Conservation (phyloP, 257 asterid genomes). For the Nicotiana benthamiana region DNA sequence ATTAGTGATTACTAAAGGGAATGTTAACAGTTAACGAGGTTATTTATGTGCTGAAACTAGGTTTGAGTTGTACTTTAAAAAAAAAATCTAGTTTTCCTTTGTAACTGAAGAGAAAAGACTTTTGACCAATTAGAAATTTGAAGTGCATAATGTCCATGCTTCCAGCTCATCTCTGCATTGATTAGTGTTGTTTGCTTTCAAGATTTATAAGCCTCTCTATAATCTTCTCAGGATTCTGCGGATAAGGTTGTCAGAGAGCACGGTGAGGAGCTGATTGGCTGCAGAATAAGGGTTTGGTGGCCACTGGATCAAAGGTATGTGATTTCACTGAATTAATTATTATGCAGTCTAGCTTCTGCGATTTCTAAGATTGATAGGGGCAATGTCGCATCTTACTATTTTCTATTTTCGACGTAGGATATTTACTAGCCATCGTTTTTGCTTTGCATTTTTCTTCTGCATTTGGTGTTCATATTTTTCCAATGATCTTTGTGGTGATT, state of each 20-base stretch:
- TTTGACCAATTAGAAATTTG: not conserved
- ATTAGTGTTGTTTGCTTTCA: not conserved
- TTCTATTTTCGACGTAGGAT: no score
- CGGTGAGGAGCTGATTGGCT: slow-evolving; percentile 20
- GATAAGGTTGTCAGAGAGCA: slow-evolving; percentile 6
- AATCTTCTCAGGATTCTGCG: slow-evolving; percentile 10
- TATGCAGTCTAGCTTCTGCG: not conserved
- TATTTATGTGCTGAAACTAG: not conserved
- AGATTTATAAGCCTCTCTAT: not conserved
- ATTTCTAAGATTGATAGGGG: no score
- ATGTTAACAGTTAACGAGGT: not conserved
- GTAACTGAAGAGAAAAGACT: not conserved
- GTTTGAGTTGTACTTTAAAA: not conserved
- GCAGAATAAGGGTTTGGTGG: slow-evolving; percentile 35
- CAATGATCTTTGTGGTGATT: no score
- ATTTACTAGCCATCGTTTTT: no score
- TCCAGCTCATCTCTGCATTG: not conserved
- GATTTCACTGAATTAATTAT: not conserved
- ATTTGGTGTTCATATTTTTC: no score
- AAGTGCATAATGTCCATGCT: not conserved
- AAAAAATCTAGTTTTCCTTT: no score
- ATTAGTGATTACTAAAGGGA: not conserved
- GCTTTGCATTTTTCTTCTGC: no score
- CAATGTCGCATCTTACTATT: no score
- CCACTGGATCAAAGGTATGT: slow-evolving; percentile 29